Percentiles rank a stretch among this genome's conserved stretches.
Conservation (phyloP, 1,139 yeast species). For the Geotrichum fermentans region DNA sequence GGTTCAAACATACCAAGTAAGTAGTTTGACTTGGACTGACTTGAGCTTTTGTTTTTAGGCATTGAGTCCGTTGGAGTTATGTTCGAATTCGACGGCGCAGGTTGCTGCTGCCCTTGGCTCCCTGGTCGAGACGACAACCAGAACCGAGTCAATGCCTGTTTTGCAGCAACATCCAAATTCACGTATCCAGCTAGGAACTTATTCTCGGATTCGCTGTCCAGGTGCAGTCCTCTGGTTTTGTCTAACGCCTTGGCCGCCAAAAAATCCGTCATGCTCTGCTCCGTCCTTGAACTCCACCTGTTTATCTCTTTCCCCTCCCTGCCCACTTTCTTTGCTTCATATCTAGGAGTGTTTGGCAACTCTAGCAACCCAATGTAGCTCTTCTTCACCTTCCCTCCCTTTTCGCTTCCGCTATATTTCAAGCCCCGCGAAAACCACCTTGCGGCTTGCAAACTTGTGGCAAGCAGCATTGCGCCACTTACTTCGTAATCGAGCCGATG, state of each 20-base stretch:
- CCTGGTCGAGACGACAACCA: too few relatives aligned
- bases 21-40: too few relatives aligned
- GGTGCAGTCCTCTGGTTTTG: neutral
- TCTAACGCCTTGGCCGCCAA: neutral
- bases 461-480: conserved; percentile 33
- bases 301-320: conserved; percentile 3
- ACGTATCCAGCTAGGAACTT: neutral
- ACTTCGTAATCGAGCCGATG: conserved; percentile 33
- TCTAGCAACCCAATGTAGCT: conserved; percentile 18
- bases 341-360: neutral
- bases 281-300: neutral
- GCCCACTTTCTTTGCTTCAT: neutral
- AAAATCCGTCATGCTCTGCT: neutral
- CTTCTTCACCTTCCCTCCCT: conserved; percentile 25
- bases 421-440: conserved; percentile 26
- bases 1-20: conserved; percentile 36
- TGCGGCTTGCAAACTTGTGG: conserved; percentile 29
- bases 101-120: too few relatives aligned
- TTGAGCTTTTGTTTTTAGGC: neutral
- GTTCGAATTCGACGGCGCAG: too few relatives aligned
- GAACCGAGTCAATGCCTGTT: neutral
- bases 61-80: neutral
- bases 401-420: conserved; percentile 21
- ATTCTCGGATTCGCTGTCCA: neutral
- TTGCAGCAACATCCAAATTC: neutral